These are phyloP conservation scores for Actinomortierella ambigua DNA, from an alignment of 371 early-diverging fungal species.

Conservation along the genomic window DNA sequence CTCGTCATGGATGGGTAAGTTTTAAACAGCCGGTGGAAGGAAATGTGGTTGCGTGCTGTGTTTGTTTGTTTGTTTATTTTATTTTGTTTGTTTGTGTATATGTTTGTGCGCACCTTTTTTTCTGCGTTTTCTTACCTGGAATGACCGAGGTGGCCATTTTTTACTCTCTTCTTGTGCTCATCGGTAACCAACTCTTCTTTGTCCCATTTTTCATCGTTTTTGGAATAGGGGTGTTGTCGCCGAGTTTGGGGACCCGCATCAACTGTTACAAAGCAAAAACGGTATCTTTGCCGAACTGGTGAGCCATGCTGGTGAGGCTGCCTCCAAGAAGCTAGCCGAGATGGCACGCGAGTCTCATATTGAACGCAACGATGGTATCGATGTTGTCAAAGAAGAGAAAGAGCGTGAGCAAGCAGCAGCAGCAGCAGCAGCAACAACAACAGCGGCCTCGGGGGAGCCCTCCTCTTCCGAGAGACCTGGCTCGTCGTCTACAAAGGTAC, in stretches of 20 bases:
- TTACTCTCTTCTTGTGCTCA: too few relatives aligned
- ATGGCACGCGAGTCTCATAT: slow-evolving; percentile 32
- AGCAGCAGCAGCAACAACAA: neutral
- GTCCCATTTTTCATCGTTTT: too few relatives aligned
- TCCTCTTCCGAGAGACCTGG: neutral
- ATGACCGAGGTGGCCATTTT: too few relatives aligned
- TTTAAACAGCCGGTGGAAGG: too few relatives aligned
- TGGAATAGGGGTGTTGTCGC: slow-evolving; percentile 66
- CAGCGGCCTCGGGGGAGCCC: neutral
- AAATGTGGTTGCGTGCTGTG: too few relatives aligned
- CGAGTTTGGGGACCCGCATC: slow-evolving; percentile 75
- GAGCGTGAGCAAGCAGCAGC: slow-evolving; percentile 7
- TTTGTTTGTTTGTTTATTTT: too few relatives aligned
- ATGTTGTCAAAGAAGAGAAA: slow-evolving; percentile 10
- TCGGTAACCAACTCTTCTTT: too few relatives aligned
- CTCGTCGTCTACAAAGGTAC: too few relatives aligned
- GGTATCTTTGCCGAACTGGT: slow-evolving; percentile 60
- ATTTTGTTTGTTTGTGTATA: too few relatives aligned
- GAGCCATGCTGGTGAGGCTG: slow-evolving; percentile 44
- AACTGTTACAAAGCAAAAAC: slow-evolving; percentile 53
- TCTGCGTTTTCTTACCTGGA: too few relatives aligned
- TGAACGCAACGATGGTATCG: slow-evolving; percentile 12
- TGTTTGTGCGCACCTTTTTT: too few relatives aligned
- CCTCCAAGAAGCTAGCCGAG: slow-evolving; percentile 37
- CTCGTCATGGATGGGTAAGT: slow-evolving; percentile 66